Conservation (phyloP, 306 rosid genomes). For the Acacia acuminata region DNA sequence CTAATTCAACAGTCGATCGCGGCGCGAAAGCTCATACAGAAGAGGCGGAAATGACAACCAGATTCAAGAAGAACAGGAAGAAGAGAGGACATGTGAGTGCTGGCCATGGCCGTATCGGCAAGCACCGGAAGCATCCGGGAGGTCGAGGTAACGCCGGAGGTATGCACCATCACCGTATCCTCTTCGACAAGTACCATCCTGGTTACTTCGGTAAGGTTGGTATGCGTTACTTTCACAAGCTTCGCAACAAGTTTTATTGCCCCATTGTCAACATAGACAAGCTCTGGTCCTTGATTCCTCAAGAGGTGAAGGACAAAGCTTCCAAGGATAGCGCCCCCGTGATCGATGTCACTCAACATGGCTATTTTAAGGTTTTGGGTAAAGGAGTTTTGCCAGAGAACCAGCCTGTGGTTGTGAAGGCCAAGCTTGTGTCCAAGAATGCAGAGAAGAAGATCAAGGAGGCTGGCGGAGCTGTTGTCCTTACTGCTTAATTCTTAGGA, state of each 20-base stretch:
- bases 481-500: slow-evolving; percentile 57
- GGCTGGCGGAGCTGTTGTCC: slow-evolving; percentile 76
- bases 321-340: slow-evolving; percentile 53
- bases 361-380: slow-evolving; percentile 76
- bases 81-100: slow-evolving; percentile 88
- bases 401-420: slow-evolving; percentile 68
- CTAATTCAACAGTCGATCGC: slow-evolving; percentile 12
- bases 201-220: slow-evolving; percentile 82
- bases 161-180: slow-evolving; percentile 84
- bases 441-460: slow-evolving; percentile 87
- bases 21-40: slow-evolving; percentile 11
- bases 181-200: slow-evolving; percentile 84
- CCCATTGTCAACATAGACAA: slow-evolving; percentile 76
- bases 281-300: slow-evolving; percentile 75
- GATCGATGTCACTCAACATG: slow-evolving; percentile 68
- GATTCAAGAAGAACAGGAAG: slow-evolving; percentile 78
- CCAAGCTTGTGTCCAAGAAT: slow-evolving; percentile 67
- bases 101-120: slow-evolving; percentile 76
- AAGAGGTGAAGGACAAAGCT: slow-evolving; percentile 61
- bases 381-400: slow-evolving; percentile 68
- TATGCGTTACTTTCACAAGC: slow-evolving; percentile 81
- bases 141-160: slow-evolving; percentile 89
- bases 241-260: slow-evolving; percentile 63
- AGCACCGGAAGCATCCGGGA: slow-evolving; percentile 80
- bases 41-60: slow-evolving; percentile 59